Evolutionary conservation across 768 basidiomycete species (phyloP), one percentile per base, ranked within the genome.

Genomic region (Suillus americanus): DNA sequence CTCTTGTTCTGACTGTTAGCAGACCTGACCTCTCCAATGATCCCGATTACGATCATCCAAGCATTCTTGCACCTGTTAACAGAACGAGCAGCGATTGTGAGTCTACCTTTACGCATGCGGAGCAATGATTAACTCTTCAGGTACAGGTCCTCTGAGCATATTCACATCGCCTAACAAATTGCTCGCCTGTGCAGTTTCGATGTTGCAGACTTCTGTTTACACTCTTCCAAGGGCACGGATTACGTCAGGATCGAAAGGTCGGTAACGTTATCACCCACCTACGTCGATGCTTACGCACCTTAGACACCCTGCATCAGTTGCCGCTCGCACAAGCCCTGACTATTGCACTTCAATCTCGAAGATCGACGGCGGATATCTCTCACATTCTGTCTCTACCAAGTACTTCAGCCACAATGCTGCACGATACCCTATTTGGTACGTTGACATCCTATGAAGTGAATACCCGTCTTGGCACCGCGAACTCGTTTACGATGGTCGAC

Each of bases 311-410:
- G 74, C 75, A 61, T 60, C 76, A 72, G 23, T 72, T 66, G 9
- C 65, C 66, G 16, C 68, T 73, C 61, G 66, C 68, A 64, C 40
- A 68, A 60, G 65, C 66, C 2, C 72, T 82, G 33, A 68, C 75
- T 4, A 68, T 72, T 18, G 82, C 88, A 14, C 78, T 90, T 54
- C 78, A 83, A 35, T 80, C 84, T 2, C 80, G 83, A 54, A 79
- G 75, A 63, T 81, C 85, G n/a, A 78, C 86, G 37, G 77, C 83
- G 12, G 91, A 93, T 70, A 74, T 92, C 41, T 79, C 82, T 25
- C 88, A 89, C 70, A 67, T 79, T 30, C 78, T 93, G 38, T 79
- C 85, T 8, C 72, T 75, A 35, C 77, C 81, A 20, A 72, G 80
- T 2, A 73, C 79, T 6, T 68, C 84, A 0, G 67, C 81, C 38